A percentile compares a stretch with the other conserved stretches of the same genome.
Evolutionary conservation across 192 early-diverging fungal species (phyloP).

Genomic region (Umbelopsis ramanniana): DNA sequence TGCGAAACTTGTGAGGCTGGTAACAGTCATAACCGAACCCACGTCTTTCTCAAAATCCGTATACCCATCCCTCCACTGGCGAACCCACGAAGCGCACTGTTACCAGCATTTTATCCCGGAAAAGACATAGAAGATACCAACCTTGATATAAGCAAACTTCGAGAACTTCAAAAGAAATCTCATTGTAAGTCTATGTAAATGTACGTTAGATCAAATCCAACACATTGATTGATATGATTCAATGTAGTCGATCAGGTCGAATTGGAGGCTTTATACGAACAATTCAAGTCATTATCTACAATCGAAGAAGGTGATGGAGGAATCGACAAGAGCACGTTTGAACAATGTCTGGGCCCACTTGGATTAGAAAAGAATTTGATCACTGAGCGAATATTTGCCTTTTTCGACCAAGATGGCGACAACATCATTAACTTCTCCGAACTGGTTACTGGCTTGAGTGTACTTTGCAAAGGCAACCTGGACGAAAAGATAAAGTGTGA

Average conservation of each 20-base stretch:
- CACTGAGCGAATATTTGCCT: constrained; percentile 83
- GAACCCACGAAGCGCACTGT: constrained; percentile 73
- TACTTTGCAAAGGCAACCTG: constrained; percentile 85
- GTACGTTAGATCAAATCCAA: background rate
- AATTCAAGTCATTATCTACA: constrained; percentile 84
- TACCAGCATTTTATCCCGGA: constrained; percentile 79
- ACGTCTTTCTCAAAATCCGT: constrained; percentile 88
- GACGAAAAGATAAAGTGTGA: constrained; percentile 89
- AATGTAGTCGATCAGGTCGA: constrained; percentile 81
- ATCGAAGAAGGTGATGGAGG: constrained; percentile 62
- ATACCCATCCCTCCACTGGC: constrained; percentile 91
- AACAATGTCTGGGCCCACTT: constrained; percentile 83
- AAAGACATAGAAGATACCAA: constrained; percentile 28
- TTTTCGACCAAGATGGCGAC: constrained; percentile 89
- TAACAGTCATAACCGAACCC: constrained; percentile 73
- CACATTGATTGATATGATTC: background rate
- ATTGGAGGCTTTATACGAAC: constrained; percentile 83
- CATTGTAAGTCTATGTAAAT: constrained; percentile 62
- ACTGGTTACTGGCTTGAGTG: constrained; percentile 79
- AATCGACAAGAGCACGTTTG: constrained; percentile 81
- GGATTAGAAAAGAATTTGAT: constrained; percentile 86
- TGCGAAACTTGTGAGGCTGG: constrained; percentile 90
- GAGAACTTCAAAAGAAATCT: constrained; percentile 57
- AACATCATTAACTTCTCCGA: constrained; percentile 80
- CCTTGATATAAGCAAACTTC: constrained; percentile 42